Conservation (phyloP, 2,329 filamentous ascomycete genomes). For the Hymenoscyphus fructigenus region DNA sequence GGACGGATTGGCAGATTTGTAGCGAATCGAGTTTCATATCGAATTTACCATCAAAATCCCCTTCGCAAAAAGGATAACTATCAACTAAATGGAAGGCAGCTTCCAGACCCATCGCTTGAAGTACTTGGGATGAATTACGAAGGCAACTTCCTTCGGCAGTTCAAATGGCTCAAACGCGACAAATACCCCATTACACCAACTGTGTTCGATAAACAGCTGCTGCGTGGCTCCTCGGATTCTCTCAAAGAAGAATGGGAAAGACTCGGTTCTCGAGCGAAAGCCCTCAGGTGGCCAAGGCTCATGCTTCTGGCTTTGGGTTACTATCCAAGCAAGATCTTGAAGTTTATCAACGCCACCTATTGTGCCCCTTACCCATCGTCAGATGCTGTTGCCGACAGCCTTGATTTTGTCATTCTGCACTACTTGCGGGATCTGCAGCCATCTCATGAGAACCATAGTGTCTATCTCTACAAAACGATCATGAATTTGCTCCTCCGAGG, state of each 20-base stretch:
- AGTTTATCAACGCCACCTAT: conserved; percentile 28
- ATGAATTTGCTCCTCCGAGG: conserved; percentile 8
- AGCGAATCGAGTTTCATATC: not conserved
- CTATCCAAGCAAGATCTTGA: conserved; percentile 25
- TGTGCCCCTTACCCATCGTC: conserved; percentile 23
- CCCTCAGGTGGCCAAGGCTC: conserved; percentile 24
- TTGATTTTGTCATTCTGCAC: conserved; percentile 28
- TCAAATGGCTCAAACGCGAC: not conserved
- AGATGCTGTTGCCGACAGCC: conserved; percentile 23
- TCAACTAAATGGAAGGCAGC: not conserved
- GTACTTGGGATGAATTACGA: not conserved
- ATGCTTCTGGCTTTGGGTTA: conserved; percentile 23
- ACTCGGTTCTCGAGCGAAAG: not conserved
- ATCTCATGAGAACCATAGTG: conserved; percentile 4
- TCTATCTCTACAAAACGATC: conserved; percentile 12
- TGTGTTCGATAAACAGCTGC: not conserved
- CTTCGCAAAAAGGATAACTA: not conserved
- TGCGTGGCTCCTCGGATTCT: conserved; percentile 6
- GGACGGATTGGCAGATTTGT: not conserved
- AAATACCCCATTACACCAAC: not conserved
- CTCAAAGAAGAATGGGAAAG: conserved; percentile 16
- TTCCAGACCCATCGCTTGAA: not conserved
- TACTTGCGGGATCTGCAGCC: conserved; percentile 15
- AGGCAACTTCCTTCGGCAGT: not conserved
- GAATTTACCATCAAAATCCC: not conserved